Evolutionary conservation across 1,284 basidiomycete genomes (phyloP), one percentile per base, ranked within the genome.

Genomic region (Malassezia arunalokei): DNA sequence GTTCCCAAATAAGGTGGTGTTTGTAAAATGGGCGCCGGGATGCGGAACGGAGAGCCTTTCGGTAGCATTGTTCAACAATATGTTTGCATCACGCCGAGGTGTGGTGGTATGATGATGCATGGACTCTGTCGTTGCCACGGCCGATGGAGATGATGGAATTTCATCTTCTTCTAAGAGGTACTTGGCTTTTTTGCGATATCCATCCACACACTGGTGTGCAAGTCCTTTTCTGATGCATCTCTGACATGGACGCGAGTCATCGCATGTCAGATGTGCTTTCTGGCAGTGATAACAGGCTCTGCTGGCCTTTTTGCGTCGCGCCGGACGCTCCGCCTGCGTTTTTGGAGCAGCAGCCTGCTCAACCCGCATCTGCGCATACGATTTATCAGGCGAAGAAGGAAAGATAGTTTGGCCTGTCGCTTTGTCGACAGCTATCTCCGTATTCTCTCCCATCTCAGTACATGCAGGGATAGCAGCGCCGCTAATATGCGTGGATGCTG

Each of bases 131-230:
- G 20, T 2, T 24, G 20, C 4, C 20, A 24, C 20, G 20, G 20
- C 20, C 15, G 33, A 15, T 15, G 35, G 7, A n/a, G 39, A 55
- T 44, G 43, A 40, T 39, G 43, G 20, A 5, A 71, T 50, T 49
- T 71, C 70, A 29, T 70, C 67, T 31, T 73, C 70, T 32, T 69
- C 69, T 8, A 73, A 59, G 41, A 73, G 80, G 74, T 96, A 98
- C 73, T 98, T 98, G 24, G 92, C 92, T 76, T 95, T 95, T 77
- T 98, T 98, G 62, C 92, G 81, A 60, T 87, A 85, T 0, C 92
- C 92, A 71, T 98, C 92, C 35, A 84, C 84, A 71, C 92, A 98
- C 56, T 83, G 84, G 54, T 83, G 81, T 6, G 83, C 84, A 65
- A 92, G 83, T 14, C 89, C 89, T 60, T 92, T 90, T 76, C 92